phyloP scores from a whole-genome alignment of 306 rosid species.

The Abrus precatorius region DNA sequence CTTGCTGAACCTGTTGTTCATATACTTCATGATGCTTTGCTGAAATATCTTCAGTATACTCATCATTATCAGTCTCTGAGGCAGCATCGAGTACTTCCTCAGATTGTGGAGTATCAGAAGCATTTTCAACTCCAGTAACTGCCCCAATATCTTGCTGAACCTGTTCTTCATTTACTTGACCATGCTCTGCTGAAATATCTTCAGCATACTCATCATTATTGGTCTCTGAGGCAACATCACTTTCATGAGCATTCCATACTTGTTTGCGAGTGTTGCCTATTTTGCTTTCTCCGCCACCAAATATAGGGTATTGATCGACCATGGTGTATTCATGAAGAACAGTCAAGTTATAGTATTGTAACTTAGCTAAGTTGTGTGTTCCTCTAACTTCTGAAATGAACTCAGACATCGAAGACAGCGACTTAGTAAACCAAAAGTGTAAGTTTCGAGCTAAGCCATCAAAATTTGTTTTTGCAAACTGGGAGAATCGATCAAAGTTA shows the following conservation, averaged over 20 bases:
- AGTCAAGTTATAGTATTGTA: conserved; percentile 67
- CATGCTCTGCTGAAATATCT: conserved; percentile 36
- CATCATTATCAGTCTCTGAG: conserved; percentile 25
- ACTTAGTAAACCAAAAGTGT: conserved; percentile 48
- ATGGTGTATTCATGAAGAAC: conserved; percentile 35
- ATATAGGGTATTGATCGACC: conserved; percentile 45
- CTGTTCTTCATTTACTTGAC: conserved; percentile 38
- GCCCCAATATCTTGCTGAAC: conserved; percentile 40
- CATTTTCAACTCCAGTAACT: conserved; percentile 38
- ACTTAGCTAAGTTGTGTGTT: conserved; percentile 44
- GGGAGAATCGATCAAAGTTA: conserved; percentile 57
- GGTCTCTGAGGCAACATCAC: conserved; percentile 18
- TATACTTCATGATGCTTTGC: conserved; percentile 32
- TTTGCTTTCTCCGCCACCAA: conserved; percentile 41
- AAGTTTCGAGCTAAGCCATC: conserved; percentile 23
- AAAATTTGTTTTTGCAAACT: conserved; percentile 45
- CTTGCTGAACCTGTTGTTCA: conserved; percentile 46
- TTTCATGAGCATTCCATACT: conserved; percentile 28
- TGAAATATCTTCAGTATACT: conserved; percentile 26
- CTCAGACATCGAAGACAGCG: conserved; percentile 50
- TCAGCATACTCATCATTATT: conserved; percentile 15
- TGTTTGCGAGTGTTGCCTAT: conserved; percentile 24
- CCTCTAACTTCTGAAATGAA: conserved; percentile 55
- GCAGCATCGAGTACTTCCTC: conserved; percentile 22
- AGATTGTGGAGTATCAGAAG: conserved; percentile 34